A percentile compares a stretch with the other conserved stretches of the same genome.
phyloP scores from a whole-genome alignment of 2,329 filamentous ascomycete genomes.

The Calonectria pteridis region DNA sequence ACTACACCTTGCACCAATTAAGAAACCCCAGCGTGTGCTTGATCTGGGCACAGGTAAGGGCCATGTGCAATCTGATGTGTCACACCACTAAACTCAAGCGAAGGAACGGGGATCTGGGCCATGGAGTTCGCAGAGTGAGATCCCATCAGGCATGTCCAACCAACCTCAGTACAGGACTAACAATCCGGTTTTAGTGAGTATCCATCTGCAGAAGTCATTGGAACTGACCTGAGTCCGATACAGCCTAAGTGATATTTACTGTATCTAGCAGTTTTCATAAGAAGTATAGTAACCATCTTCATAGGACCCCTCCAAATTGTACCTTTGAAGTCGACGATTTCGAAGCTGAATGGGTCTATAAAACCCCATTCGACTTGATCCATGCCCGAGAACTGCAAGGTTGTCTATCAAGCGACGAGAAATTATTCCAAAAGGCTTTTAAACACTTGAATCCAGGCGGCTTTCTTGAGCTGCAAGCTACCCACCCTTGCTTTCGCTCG shows the following conservation, averaged over 20 bases:
- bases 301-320: slow-evolving; percentile 19
- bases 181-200: slow-evolving; percentile 1
- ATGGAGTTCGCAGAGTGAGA: slow-evolving; percentile 22
- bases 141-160: not conserved
- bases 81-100: not conserved
- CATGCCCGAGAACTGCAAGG: slow-evolving; percentile 7
- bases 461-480: not conserved
- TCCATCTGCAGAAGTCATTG: slow-evolving; percentile 23
- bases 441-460: not conserved
- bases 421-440: not conserved
- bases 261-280: not conserved
- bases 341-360: not conserved
- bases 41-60: slow-evolving; percentile 14
- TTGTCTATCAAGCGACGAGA: not conserved
- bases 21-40: slow-evolving; percentile 17
- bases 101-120: slow-evolving; percentile 17
- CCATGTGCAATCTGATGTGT: not conserved
- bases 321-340: slow-evolving; percentile 10
- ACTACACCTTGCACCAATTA: slow-evolving; percentile 9
- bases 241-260: slow-evolving; percentile 9
- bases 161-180: not conserved
- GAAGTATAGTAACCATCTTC: not conserved
- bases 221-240: slow-evolving; percentile 22
- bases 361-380: not conserved
- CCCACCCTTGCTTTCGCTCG: not conserved